Evolutionary conservation across 805 yeast genomes (phyloP).

Genomic region (Maudiozyma pseudohumilis): DNA sequence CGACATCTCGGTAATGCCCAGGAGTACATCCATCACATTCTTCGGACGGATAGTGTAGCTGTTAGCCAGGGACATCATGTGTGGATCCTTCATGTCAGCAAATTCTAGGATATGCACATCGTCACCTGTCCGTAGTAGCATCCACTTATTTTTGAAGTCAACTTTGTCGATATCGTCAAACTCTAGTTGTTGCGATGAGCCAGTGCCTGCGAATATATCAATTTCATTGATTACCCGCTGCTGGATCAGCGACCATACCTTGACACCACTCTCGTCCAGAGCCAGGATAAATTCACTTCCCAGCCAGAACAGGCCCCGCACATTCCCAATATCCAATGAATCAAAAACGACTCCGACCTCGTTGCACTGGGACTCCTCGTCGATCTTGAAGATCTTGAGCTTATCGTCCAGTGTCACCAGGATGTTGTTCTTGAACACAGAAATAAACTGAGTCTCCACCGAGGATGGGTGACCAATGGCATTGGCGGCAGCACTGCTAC

Average conservation of each 20-base stretch:
- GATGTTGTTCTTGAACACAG: conserved; percentile 8
- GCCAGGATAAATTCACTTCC: conserved; percentile 14
- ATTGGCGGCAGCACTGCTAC: too few species aligned
- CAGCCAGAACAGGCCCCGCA: conserved; percentile 20
- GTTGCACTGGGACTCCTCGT: conserved; percentile 7
- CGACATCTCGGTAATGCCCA: conserved; percentile 29
- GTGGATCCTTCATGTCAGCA: conserved; percentile 1
- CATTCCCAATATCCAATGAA: not conserved
- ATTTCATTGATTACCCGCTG: conserved; percentile 9
- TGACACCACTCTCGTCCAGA: conserved; percentile 15
- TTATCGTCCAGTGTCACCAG: conserved; percentile 6
- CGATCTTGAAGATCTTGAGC: conserved; percentile 6
- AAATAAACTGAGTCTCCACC: conserved; percentile 4
- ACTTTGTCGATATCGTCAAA: conserved; percentile 12
- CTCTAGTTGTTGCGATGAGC: not conserved
- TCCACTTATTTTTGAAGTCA: conserved; percentile 24
- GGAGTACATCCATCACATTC: conserved; percentile 11
- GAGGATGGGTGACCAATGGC: too few species aligned
- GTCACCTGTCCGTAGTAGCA: conserved; percentile 13
- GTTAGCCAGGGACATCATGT: conserved; percentile 8
- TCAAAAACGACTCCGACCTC: conserved; percentile 4
- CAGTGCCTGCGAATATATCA: conserved; percentile 7
- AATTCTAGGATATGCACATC: conserved; percentile 15
- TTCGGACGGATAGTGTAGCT: conserved; percentile 9
- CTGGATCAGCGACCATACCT: conserved; percentile 11